Evolutionary conservation across 202 grass and related monocot genomes (phyloP).

Genomic region (Carex sylvatica): DNA sequence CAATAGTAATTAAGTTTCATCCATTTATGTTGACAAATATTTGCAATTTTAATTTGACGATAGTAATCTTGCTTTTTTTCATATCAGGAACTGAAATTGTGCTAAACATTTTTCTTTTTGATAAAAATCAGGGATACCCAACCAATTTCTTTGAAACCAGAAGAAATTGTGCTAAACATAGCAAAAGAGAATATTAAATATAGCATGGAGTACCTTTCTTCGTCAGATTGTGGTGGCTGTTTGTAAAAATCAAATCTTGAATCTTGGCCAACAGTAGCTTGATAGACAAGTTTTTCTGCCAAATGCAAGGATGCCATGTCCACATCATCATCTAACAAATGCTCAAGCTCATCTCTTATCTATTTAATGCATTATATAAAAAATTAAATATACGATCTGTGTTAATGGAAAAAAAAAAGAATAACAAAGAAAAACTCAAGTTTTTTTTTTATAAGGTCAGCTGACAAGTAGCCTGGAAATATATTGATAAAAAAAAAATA

Average conservation of each 20-base stretch:
- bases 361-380: constrained; percentile 17
- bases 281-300: constrained; percentile 40
- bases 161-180: background rate
- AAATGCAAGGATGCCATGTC: constrained; percentile 55
- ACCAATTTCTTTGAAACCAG: too few species aligned
- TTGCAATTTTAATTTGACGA: background rate
- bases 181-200: background rate
- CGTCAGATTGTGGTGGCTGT: constrained; percentile 40
- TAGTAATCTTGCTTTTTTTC: background rate
- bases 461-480: too few species aligned
- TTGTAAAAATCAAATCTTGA: constrained; percentile 52
- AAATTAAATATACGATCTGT: background rate
- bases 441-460: too few species aligned
- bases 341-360: constrained; percentile 54
- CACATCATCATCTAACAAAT: constrained; percentile 48
- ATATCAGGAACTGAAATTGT: background rate
- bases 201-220: constrained; percentile 39
- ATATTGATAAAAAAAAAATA: too few species aligned
- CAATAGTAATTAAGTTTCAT: background rate
- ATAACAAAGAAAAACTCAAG: background rate
- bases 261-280: constrained; percentile 25
- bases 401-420: background rate
- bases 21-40: background rate
- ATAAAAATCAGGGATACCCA: too few species aligned
- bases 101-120: too few species aligned